These are phyloP conservation scores for Phyllosticta paracitricarpa DNA, from an alignment of 2,329 filamentous ascomycete species.

Conservation along the genomic window DNA sequence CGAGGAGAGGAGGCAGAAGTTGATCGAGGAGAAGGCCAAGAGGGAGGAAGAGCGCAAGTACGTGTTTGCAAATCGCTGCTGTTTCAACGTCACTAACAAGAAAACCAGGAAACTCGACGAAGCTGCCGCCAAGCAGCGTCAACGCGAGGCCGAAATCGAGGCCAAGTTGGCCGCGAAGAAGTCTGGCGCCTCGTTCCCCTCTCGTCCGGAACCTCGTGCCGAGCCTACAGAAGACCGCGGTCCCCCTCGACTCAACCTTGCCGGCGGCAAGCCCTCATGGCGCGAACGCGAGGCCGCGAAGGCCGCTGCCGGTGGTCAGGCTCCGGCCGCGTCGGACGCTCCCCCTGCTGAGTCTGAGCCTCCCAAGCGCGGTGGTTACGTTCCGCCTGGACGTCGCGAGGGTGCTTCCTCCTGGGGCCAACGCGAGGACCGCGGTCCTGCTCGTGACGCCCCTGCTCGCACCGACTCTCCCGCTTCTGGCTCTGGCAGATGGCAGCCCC, in stretches of 20 bases:
- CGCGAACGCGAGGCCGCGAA: conserved; percentile 58
- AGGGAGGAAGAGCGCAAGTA: conserved; percentile 51
- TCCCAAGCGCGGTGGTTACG: conserved; percentile 33
- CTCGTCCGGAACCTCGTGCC: conserved; percentile 17
- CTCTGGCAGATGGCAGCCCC: conserved; percentile 12
- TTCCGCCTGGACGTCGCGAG: conserved; percentile 36
- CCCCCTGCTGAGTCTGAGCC: conserved; percentile 24
- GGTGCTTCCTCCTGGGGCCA: conserved; percentile 27
- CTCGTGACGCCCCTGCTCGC: conserved; percentile 15
- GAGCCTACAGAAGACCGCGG: conserved; percentile 44
- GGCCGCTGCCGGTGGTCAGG: conserved; percentile 17
- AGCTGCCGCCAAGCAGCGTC: conserved; percentile 55
- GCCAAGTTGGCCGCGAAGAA: conserved; percentile 60
- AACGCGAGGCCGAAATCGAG: conserved; percentile 76
- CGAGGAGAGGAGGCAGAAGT: conserved; percentile 65
- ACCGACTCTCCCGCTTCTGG: conserved; percentile 23
- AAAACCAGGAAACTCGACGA: conserved; percentile 50
- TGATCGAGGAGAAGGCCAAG: conserved; percentile 59
- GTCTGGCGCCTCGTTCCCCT: conserved; percentile 12
- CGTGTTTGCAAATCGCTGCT: conserved; percentile 21
- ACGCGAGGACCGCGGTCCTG: conserved; percentile 26
- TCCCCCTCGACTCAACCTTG: conserved; percentile 53
- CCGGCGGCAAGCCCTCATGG: conserved; percentile 57
- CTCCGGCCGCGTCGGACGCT: conserved; percentile 22
- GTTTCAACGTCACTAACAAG: conserved; percentile 23